A percentile compares a stretch with the other conserved stretches of the same genome.
phyloP scores from a whole-genome alignment of 345 rosid species.

The Turnera subulata region DNA sequence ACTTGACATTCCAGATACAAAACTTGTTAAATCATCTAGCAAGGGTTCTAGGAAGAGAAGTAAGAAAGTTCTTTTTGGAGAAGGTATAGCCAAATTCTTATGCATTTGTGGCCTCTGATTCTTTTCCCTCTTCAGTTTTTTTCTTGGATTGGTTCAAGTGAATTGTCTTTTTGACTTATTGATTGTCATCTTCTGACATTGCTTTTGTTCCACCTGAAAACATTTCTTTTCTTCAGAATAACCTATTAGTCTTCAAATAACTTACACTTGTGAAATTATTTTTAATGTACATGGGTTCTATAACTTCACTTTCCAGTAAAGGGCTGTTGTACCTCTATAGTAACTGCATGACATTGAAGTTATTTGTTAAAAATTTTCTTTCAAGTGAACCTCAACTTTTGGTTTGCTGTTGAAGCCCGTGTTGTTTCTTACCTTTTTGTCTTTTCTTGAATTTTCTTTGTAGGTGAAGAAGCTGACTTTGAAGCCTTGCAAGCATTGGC shows the following conservation, averaged over 20 bases:
- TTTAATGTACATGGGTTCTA: too few species aligned
- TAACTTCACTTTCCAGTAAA: too few species aligned
- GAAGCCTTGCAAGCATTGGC: conserved; percentile 82
- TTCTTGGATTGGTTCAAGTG: too few species aligned
- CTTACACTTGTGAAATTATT: too few species aligned
- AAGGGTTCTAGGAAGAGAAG: conserved; percentile 26
- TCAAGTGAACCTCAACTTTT: too few species aligned
- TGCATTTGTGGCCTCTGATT: background rate
- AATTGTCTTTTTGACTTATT: too few species aligned
- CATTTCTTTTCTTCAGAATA: background rate
- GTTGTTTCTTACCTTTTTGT: conserved; percentile 4
- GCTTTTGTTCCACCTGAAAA: background rate
- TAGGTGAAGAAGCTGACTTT: conserved; percentile 60
- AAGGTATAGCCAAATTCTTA: conserved; percentile 37
- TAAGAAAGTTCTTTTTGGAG: conserved; percentile 50
- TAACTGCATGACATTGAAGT: too few species aligned
- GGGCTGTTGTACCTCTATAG: too few species aligned
- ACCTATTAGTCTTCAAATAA: background rate
- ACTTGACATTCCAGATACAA: conserved; percentile 22
- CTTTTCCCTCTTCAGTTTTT: too few species aligned
- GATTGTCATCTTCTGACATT: background rate
- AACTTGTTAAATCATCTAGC: conserved; percentile 28
- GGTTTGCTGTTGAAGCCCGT: background rate
- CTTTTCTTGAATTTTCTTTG: conserved; percentile 10
- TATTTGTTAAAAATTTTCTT: too few species aligned